Evolutionary conservation across 2,329 filamentous ascomycete genomes (phyloP), one percentile per base, ranked within the genome.

Genomic region (Calonectria fujianensis): DNA sequence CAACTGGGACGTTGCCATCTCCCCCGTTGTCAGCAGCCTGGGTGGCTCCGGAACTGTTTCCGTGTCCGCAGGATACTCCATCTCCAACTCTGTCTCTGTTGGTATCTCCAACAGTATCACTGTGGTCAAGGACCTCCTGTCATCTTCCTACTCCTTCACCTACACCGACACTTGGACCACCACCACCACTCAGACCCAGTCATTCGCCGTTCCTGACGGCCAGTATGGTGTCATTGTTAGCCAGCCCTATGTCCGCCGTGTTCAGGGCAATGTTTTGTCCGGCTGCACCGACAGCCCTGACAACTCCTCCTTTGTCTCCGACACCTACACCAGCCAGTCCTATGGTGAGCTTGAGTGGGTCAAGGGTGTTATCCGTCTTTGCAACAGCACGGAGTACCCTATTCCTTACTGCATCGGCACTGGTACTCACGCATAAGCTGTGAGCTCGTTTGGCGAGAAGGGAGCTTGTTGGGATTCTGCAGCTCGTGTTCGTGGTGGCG

Each of bases 1-100:
- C 51, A 75, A 80, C 70, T 80, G 78, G 78, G 78, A 80, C 18
- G 54, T 80, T 29, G 54, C 78, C 35, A 80, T 80, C 69, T 80
- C 78, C 8, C 78, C 78, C 18, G 72, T 80, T 16, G 37, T 78
- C 37, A 80, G 78, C 74, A 80, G 78, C 14, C 64, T 71, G 2
- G 75, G 69, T 10, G 77, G 78, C 1, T 64, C 61, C 2, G 78
- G 68, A 9, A 76, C 61, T 0, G 78, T 80, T 14, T 73, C 74
- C 37, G 70, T 80, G 0, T 59, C 74, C 0, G 71, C 71, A 0
- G 78, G 78, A 11, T 75, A 75, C 20, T 71, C 69, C n/a, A 72
- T 80, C 20, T 51, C 69, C 64, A 80, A 80, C 74, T 69, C 75
- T 0, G 32, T 80, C 18, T 64, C 16, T 1, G 71, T 77, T 1